These are phyloP conservation scores for Colletotrichum gigasporum DNA, from an alignment of 2,329 filamentous ascomycete species.

Conservation along the genomic window DNA sequence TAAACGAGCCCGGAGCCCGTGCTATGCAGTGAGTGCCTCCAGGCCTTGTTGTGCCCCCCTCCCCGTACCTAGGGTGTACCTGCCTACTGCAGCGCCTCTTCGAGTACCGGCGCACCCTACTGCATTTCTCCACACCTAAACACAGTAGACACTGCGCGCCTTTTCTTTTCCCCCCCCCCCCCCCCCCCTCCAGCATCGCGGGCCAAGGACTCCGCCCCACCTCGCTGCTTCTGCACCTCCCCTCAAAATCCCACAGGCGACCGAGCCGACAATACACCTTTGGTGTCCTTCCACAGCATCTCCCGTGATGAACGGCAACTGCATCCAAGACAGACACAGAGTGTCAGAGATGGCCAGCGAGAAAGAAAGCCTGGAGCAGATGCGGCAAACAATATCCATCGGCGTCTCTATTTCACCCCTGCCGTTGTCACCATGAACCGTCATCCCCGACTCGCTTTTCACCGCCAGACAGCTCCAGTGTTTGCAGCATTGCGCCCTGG, in stretches of 20 bases:
- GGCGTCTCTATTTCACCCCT: not conserved
- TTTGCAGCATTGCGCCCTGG: constrained; percentile 4
- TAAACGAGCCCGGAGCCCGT: no score
- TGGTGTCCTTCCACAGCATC: not conserved
- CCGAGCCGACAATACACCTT: constrained; percentile 2
- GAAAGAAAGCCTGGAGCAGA: no score
- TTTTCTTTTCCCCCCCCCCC: not conserved
- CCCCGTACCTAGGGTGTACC: not conserved
- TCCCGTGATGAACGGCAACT: not conserved
- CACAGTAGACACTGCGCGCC: no score
- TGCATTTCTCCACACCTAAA: not conserved
- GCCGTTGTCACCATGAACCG: not conserved
- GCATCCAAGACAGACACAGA: not conserved
- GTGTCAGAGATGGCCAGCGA: no score
- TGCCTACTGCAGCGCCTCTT: no score
- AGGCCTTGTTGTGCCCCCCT: no score
- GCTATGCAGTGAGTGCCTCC: no score
- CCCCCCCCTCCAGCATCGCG: not conserved
- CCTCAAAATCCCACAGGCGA: constrained; percentile 1
- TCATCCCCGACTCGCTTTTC: not conserved
- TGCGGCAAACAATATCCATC: not conserved
- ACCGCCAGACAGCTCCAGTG: constrained; percentile 6
- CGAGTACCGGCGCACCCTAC: constrained; percentile 13
- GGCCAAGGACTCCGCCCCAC: not conserved
- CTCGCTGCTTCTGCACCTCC: not conserved